Evolutionary conservation across 2,329 filamentous ascomycete genomes (phyloP).

Genomic region (Seiridium unicorne): DNA sequence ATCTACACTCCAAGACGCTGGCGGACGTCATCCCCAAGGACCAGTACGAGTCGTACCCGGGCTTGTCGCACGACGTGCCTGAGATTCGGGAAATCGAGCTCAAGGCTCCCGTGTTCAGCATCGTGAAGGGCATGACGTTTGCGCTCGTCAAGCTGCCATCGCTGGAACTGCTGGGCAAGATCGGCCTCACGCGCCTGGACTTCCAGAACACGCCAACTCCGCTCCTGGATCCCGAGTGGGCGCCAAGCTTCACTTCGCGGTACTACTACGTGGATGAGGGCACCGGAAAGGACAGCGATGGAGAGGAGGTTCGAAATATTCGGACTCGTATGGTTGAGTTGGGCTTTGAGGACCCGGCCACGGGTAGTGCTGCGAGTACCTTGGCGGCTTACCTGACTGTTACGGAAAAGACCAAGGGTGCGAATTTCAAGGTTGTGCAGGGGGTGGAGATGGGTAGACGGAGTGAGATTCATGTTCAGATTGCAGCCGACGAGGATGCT

Average conservation of each 20-base stretch:
- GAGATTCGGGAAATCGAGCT: slow-evolving; percentile 25
- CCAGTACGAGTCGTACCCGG: slow-evolving; percentile 5
- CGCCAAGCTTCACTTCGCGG: slow-evolving; percentile 47
- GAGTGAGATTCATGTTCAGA: slow-evolving; percentile 50
- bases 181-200: slow-evolving; percentile 30
- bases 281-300: slow-evolving; percentile 14
- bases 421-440: slow-evolving; percentile 55
- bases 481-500: slow-evolving; percentile 20
- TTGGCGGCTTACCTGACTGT: slow-evolving; percentile 54
- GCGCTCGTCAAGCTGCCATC: slow-evolving; percentile 61
- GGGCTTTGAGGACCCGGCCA: slow-evolving; percentile 55
- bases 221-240: slow-evolving; percentile 56
- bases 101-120: slow-evolving; percentile 51
- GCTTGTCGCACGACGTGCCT: slow-evolving; percentile 17
- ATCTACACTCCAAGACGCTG: slow-evolving; percentile 50
- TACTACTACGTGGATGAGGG: slow-evolving; percentile 58
- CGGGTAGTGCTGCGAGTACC: slow-evolving; percentile 61
- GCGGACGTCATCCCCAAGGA: slow-evolving; percentile 26
- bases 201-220: slow-evolving; percentile 24
- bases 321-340: slow-evolving; percentile 60
- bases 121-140: slow-evolving; percentile 75
- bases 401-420: slow-evolving; percentile 25
- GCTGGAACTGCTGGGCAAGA: slow-evolving; percentile 54
- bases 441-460: slow-evolving; percentile 66
- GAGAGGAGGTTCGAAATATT: slow-evolving; percentile 31